A percentile compares a stretch with the other conserved stretches of the same genome.
phyloP scores from a whole-genome alignment of 805 yeast species.

The Cyberlindnera veronae region DNA sequence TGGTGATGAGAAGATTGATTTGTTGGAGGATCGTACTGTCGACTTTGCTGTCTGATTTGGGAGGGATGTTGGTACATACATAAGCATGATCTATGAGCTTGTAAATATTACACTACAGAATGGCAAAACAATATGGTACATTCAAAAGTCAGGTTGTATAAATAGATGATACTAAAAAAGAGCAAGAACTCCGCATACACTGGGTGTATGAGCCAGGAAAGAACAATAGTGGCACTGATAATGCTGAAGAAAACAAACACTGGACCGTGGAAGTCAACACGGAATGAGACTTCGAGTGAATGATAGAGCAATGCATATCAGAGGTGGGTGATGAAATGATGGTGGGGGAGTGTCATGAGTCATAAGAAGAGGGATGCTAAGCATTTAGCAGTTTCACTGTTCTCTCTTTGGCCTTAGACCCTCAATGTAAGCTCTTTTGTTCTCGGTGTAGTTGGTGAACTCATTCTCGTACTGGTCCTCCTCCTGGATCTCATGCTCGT shows the following conservation, averaged over 20 bases:
- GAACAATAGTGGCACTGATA: not conserved
- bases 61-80: not conserved
- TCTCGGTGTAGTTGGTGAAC: slow-evolving; percentile 42
- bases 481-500: slow-evolving; percentile 34
- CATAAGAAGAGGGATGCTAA: not conserved
- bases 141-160: too few species aligned
- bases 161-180: too few species aligned
- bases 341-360: not conserved
- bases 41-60: slow-evolving; percentile 25
- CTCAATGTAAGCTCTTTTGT: slow-evolving; percentile 39
- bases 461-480: slow-evolving; percentile 45
- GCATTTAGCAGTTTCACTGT: not conserved
- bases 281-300: too few species aligned
- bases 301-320: too few species aligned
- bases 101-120: not conserved
- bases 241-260: not conserved
- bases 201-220: not conserved
- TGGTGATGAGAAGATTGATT: slow-evolving; percentile 43
- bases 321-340: too few species aligned
- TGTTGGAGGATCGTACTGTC: slow-evolving; percentile 45
- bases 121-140: too few species aligned
- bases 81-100: not conserved
- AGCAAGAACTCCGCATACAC: not conserved
- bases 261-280: not conserved
- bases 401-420: slow-evolving; percentile 36